Percentiles rank a stretch among this genome's conserved stretches.
phyloP scores from a whole-genome alignment of 2,329 filamentous ascomycete genomes.

The Intubia oerlemansii region DNA sequence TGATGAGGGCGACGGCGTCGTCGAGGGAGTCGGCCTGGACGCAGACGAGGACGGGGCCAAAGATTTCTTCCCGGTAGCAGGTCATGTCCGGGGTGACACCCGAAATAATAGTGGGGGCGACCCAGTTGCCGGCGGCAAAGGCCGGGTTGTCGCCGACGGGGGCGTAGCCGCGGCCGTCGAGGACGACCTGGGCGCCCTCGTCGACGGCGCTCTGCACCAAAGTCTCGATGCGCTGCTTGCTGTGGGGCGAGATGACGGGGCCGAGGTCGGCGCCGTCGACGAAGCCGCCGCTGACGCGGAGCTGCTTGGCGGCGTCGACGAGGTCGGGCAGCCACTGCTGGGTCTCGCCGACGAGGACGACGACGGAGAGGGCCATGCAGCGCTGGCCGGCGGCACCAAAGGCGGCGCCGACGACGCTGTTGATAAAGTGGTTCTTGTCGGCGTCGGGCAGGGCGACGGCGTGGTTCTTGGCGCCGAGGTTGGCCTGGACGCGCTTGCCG shows the following conservation, averaged over 20 bases:
- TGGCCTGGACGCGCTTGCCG: constrained; percentile 74
- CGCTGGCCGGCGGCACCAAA: constrained; percentile 72
- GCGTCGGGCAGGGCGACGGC: constrained; percentile 65
- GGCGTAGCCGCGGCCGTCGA: constrained; percentile 57
- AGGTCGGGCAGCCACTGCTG: constrained; percentile 64
- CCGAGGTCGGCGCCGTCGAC: constrained; percentile 65
- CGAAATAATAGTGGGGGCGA: constrained; percentile 64
- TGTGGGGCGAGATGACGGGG: constrained; percentile 60
- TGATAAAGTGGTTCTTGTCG: constrained; percentile 78
- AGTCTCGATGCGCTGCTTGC: constrained; percentile 55
- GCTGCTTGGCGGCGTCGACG: constrained; percentile 49
- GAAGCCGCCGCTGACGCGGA: constrained; percentile 62
- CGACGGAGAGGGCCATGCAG: constrained; percentile 69
- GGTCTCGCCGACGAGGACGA: constrained; percentile 73
- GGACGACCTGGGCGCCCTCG: constrained; percentile 60
- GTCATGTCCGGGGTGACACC: constrained; percentile 63
- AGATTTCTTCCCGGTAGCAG: constrained; percentile 73
- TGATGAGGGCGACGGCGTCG: constrained; percentile 63
- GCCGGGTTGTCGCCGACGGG: constrained; percentile 37
- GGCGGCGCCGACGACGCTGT: constrained; percentile 62
- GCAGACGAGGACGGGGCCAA: constrained; percentile 70
- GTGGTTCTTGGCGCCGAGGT: constrained; percentile 77
- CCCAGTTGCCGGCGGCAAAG: constrained; percentile 69
- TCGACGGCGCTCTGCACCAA: constrained; percentile 57
- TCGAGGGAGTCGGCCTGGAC: constrained; percentile 58